Evolutionary conservation across 1,284 basidiomycete species (phyloP).

Genomic region (Puccinia coronata): DNA sequence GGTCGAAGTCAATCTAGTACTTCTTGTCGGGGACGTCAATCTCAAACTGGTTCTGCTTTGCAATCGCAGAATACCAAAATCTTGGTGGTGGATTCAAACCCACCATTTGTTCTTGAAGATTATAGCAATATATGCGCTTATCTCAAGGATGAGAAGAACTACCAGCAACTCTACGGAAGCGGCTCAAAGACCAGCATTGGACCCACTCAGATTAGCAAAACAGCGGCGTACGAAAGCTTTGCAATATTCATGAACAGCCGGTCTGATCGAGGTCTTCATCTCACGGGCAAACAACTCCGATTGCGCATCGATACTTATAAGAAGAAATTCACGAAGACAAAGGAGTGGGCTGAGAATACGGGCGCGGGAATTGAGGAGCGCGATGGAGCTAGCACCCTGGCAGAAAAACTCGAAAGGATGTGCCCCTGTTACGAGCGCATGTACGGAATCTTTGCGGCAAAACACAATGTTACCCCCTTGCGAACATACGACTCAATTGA

Average conservation of each 20-base stretch:
- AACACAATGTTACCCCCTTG: background rate
- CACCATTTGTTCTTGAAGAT: background rate
- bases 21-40: too few relatives aligned
- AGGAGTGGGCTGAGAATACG: conserved; percentile 4
- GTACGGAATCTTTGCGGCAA: background rate
- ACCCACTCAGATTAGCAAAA: background rate
- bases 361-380: background rate
- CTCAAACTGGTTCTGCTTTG: too few relatives aligned
- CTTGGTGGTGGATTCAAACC: background rate
- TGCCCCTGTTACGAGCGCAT: background rate
- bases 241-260: background rate
- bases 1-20: too few relatives aligned
- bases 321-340: background rate
- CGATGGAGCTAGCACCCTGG: background rate
- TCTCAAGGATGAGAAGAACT: background rate
- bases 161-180: background rate
- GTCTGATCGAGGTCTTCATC: background rate
- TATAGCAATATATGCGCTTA: conserved; percentile 1
- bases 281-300: background rate
- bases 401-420: background rate
- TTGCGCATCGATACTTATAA: background rate
- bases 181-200: background rate
- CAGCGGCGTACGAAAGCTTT: background rate
- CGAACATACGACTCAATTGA: background rate
- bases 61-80: too few relatives aligned